Evolutionary conservation across 805 yeast genomes (phyloP), one percentile per base, ranked within the genome.

Genomic region (Candida schatavii): DNA sequence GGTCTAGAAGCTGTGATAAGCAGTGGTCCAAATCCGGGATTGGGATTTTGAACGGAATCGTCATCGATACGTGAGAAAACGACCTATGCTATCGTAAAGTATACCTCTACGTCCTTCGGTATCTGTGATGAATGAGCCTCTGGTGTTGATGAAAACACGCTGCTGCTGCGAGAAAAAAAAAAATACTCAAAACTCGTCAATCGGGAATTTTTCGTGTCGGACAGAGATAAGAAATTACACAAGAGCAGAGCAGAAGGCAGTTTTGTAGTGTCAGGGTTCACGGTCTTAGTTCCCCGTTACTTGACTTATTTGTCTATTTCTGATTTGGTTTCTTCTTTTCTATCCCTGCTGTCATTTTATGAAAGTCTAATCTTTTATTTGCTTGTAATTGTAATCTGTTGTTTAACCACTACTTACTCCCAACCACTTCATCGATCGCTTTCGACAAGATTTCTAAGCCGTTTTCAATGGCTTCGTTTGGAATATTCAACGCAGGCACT

Each of bases 401-500:
- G 14, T 29, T n/a, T 9, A 29, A 9, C 14, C 15, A 29, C 20
- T 20, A 25, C 15, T 28, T 35, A n/a, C n/a, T n/a, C n/a, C n/a
- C n/a, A 13, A 39, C 5, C 7, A 51, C 55, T 37, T 53, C 61
- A 14, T 52, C 55, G 20, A 85, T 57, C 21, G 85, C 81, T 31
- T 72, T 59, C 43, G 77, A 83, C 44, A 91, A 77, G 34, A 89
- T 77, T 11, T 72, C 74, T 39, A 93, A 63, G 26, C 98, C 99
- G 48, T 80, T 77, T 34, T 71, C 71, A 32, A 88, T 80, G 30
- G 75, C 79, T 22, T 79, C 81, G 40, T 83, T 81, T 22, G 80
- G 82, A 46, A 90, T 88, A 51, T 85, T 89, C 58, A 93, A 74
- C 5, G 98, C 93, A 25, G 99, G 99, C 23, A 91, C 93, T 48